phyloP scores from a whole-genome alignment of 192 early-diverging fungal genomes.

The Lobosporangium transversale region DNA sequence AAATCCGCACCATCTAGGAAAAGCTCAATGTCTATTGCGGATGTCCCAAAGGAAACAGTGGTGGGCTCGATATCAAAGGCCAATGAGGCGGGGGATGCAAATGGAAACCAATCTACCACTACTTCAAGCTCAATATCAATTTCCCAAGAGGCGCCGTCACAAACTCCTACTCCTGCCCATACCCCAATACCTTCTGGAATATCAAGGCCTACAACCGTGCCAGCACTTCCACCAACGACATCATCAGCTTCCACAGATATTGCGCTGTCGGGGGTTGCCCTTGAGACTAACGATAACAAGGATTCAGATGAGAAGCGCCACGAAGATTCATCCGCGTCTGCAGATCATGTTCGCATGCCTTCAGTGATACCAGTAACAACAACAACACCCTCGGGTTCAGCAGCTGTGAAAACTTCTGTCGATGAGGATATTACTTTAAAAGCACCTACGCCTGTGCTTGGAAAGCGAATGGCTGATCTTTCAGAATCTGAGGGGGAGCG shows the following conservation, averaged over 20 bases:
- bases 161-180: conserved; percentile 39
- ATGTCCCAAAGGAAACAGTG: conserved; percentile 6
- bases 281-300: not conserved
- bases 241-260: conserved; percentile 8
- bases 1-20: conserved; percentile 22
- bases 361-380: not conserved
- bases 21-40: conserved; percentile 18
- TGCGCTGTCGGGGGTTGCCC: conserved; percentile 3
- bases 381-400: not conserved
- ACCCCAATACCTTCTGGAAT: conserved; percentile 25
- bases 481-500: conserved; percentile 6
- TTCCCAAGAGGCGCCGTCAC: conserved; percentile 13
- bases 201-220: not conserved
- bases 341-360: no score
- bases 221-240: not conserved
- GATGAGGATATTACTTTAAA: not conserved
- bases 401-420: not conserved
- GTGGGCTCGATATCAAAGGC: not conserved
- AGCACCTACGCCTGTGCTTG: conserved; percentile 25
- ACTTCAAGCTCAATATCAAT: not conserved
- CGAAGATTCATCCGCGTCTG: not conserved
- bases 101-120: not conserved
- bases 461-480: conserved; percentile 20
- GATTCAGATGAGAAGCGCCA: not conserved
- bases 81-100: not conserved